A percentile compares a stretch with the other conserved stretches of the same genome.
phyloP scores from a whole-genome alignment of 441 rosid genomes.

The Gossypium schwendimanii region DNA sequence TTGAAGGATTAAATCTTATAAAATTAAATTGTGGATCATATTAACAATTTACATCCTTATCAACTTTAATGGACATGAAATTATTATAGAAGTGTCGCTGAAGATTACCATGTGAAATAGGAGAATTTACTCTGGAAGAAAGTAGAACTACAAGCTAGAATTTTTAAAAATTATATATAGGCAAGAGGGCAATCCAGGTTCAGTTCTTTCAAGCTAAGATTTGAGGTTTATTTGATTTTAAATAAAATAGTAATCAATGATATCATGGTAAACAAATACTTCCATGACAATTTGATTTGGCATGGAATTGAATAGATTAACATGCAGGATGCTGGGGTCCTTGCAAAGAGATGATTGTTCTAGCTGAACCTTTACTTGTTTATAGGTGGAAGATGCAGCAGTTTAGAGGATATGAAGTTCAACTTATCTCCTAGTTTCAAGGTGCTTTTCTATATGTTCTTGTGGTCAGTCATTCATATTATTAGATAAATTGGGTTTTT shows the following conservation, averaged over 20 bases:
- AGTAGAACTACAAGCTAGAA: background rate
- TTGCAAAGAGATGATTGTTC: background rate
- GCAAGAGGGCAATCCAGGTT: too few relatives aligned
- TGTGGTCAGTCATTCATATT: background rate
- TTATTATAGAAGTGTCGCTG: background rate
- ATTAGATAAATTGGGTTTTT: background rate
- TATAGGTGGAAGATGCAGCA: background rate
- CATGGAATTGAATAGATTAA: background rate
- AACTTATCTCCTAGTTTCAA: background rate
- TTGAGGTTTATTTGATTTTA: background rate
- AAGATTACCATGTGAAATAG: background rate
- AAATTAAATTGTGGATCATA: background rate
- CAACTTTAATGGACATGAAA: background rate
- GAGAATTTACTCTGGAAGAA: background rate
- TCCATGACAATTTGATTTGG: background rate
- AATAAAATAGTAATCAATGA: background rate
- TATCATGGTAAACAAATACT: background rate
- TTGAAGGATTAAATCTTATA: background rate
- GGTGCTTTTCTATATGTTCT: background rate
- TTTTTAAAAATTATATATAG: too few relatives aligned
- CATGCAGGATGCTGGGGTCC: background rate
- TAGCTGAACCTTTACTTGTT: background rate
- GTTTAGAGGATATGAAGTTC: background rate
- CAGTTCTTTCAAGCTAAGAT: too few relatives aligned
- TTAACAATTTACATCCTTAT: background rate